phyloP scores from a whole-genome alignment of 2,329 filamentous ascomycete genomes.

The Tolypocladium nubicola region DNA sequence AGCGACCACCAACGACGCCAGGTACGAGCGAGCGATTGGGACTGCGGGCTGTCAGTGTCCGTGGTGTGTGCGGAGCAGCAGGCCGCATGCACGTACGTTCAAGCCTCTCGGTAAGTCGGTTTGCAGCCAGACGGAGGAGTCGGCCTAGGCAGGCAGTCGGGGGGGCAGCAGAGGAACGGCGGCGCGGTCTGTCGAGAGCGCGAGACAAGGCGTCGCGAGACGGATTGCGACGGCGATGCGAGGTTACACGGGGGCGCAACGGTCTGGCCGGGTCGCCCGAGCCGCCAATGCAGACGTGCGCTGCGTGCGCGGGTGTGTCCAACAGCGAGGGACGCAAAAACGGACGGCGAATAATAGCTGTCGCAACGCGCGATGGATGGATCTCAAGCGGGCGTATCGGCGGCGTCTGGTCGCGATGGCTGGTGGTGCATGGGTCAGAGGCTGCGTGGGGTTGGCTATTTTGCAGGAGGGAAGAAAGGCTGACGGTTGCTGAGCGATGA shows the following conservation, averaged over 20 bases:
- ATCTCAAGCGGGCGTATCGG: slow-evolving; percentile 7
- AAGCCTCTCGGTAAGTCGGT: slow-evolving; percentile 5
- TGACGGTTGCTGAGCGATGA: slow-evolving; percentile 1
- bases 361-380: not conserved
- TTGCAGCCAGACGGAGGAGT: not conserved
- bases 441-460: slow-evolving; percentile 1
- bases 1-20: not conserved
- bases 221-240: slow-evolving; percentile 5
- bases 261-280: slow-evolving; percentile 2
- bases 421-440: slow-evolving; percentile 5
- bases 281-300: not conserved
- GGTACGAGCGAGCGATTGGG: not conserved
- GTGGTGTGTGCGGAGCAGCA: slow-evolving; percentile 1
- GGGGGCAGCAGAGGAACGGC: not conserved
- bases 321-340: not conserved
- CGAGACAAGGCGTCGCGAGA: slow-evolving; percentile 3
- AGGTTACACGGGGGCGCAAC: slow-evolving; percentile 9
- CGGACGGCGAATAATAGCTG: not conserved
- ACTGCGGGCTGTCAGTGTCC: not conserved
- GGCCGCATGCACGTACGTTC: slow-evolving; percentile 7
- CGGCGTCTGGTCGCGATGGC: slow-evolving; percentile 6
- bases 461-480: slow-evolving; percentile 9
- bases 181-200: slow-evolving; percentile 2
- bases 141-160: slow-evolving; percentile 5
- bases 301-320: not conserved